Base-by-base conservation (phyloP, 192 early-diverging fungal species). In the Coemansia sp. region DNA sequence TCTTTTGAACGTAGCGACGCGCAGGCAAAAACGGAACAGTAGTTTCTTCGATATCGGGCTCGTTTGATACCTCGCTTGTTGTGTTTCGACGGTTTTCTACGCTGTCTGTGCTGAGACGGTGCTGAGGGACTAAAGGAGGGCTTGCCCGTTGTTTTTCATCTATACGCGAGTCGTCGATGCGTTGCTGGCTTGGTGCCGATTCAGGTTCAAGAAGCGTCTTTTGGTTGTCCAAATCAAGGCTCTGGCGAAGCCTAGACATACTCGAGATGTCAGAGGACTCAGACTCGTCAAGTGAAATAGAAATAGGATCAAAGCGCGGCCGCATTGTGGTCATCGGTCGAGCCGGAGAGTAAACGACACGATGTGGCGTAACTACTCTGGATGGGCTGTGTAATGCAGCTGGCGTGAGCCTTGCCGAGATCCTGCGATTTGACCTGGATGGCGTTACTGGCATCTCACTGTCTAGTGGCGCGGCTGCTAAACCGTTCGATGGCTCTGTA, bases 11-110 rank as follows among this genome's bases (percentile, higher is more conserved):
- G 33, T 78, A 69, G 3, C 75, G 71, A 3, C 81, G 71, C 4
- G 81, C 81, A 21, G 75, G 81, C 45, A 82, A 55, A 33, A 77
- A 78, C n/a, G 81, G 81, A 2, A 78, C 69, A n/a, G 46, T 51
- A 3, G 75, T 74, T 37, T 82, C 81, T 33, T 81, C 79, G 25
- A 81, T 61, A 6, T 75, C 79, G 1, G 68, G 60, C 39, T 81
- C 79, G 16, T 45, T 43, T 0, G 58, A 25, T 16, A 52, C 26
- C 25, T 75, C 78, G 31, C 61, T 63, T 26, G 33, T 63, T 13
- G 46, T 63, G 30, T 43, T 65, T 37, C 39, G 42, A 23, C 57
- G 67, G 2, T 33, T 45, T 4, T 33, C 56, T 15, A 25, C 35
- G 28, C 18, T 57, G 12, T 26, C 61, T 39, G 46, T 64, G 57